Conservation (phyloP, 1,284 basidiomycete species). For the Naganishia sp. region DNA sequence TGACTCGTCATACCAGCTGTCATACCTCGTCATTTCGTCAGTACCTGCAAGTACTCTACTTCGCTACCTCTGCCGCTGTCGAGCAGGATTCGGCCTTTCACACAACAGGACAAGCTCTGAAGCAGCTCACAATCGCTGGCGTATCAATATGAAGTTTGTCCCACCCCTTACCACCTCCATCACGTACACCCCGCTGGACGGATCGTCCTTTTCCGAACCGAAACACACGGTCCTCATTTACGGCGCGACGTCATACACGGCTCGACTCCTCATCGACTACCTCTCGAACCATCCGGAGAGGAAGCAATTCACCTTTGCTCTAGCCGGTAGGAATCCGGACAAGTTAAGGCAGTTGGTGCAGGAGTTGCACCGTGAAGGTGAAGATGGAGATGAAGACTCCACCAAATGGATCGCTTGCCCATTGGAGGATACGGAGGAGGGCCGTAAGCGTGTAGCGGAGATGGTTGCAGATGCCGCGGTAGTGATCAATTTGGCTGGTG, state of each 20-base stretch:
- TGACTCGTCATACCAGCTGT: not conserved
- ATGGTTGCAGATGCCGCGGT: conserved; percentile 42
- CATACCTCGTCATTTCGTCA: too few species aligned
- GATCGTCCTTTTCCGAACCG: conserved; percentile 36
- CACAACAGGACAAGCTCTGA: too few species aligned
- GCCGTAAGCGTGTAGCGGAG: conserved; percentile 37
- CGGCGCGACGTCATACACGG: conserved; percentile 51
- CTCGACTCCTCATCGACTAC: conserved; percentile 44
- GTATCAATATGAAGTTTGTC: conserved; percentile 37
- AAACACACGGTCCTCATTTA: conserved; percentile 44
- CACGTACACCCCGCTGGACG: conserved; percentile 19
- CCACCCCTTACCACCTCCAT: conserved; percentile 19
- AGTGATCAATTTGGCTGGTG: conserved; percentile 48
- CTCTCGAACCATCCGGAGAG: conserved; percentile 45
- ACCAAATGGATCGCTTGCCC: conserved; percentile 39
- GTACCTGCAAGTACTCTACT: too few species aligned
- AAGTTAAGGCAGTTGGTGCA: conserved; percentile 42
- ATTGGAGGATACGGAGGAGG: conserved; percentile 36
- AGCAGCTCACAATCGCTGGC: too few species aligned
- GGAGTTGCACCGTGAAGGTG: conserved; percentile 32
- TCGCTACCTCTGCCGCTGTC: too few species aligned
- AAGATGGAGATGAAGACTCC: conserved; percentile 28
- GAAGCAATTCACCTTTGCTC: conserved; percentile 42
- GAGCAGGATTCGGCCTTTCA: too few species aligned
- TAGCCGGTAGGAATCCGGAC: conserved; percentile 45